phyloP scores from a whole-genome alignment of 257 asterid genomes.

The Primulina huaijiensis region DNA sequence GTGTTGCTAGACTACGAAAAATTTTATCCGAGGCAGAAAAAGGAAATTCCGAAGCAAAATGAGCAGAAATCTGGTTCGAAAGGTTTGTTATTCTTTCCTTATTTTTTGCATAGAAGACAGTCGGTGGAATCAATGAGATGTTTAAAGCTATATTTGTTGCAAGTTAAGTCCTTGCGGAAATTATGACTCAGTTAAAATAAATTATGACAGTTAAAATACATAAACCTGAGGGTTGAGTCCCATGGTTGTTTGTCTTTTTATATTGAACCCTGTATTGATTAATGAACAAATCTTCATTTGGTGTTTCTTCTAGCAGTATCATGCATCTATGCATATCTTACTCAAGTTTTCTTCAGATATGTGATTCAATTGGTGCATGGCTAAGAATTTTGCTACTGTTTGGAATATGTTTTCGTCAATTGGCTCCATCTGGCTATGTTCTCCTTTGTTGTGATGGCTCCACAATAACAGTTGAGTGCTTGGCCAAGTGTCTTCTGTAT shows the following conservation, averaged over 20 bases:
- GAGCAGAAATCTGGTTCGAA: conserved; percentile 60
- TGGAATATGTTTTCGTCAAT: not conserved
- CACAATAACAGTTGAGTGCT: not conserved
- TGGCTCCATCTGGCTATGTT: not conserved
- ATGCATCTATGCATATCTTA: not conserved
- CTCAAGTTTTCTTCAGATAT: not conserved
- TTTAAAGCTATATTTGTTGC: not conserved
- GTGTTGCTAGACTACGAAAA: conserved; percentile 35
- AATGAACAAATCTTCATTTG: not conserved
- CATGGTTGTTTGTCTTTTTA: not conserved
- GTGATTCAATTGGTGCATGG: not conserved
- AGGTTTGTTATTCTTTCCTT: conserved; percentile 38
- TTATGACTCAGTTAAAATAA: not conserved
- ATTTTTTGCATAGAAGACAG: conserved; percentile 9
- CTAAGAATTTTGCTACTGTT: not conserved
- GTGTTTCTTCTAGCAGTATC: conserved; percentile 1
- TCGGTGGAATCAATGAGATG: not conserved
- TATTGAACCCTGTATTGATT: not conserved
- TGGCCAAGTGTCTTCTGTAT: not conserved
- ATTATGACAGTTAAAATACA: not conserved
- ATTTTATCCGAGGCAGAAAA: conserved; percentile 51
- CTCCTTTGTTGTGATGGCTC: too few relatives aligned
- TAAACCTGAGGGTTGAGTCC: not conserved
- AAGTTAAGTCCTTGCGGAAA: conserved; percentile 3
- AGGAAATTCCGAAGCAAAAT: conserved; percentile 49